Conservation (phyloP, 2,329 filamentous ascomycete species). For the Botrytis cinerea region DNA sequence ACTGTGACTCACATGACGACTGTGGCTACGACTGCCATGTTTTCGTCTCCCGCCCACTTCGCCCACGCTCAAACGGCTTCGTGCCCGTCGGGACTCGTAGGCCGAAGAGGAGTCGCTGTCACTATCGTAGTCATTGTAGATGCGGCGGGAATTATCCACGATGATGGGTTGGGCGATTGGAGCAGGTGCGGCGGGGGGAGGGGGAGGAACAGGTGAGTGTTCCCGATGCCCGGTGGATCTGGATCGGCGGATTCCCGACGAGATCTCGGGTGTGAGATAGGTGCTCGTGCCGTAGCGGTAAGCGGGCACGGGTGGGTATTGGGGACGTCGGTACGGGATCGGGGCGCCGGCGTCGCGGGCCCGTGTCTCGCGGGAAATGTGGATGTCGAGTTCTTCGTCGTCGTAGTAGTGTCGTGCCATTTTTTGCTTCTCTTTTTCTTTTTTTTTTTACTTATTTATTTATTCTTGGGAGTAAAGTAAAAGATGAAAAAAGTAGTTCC, state of each 20-base stretch:
- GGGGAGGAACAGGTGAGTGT: slow-evolving; percentile 18
- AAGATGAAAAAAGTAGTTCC: background rate
- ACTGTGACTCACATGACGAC: slow-evolving; percentile 20
- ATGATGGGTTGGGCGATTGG: slow-evolving; percentile 49
- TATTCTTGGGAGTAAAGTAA: background rate
- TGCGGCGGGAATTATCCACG: slow-evolving; percentile 53
- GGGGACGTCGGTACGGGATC: slow-evolving; percentile 36
- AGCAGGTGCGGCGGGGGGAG: slow-evolving; percentile 19
- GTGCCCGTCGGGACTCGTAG: background rate
- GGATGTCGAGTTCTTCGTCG: slow-evolving; percentile 59
- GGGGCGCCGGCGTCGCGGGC: slow-evolving; percentile 45
- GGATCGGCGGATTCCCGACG: slow-evolving; percentile 27
- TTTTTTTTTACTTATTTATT: background rate
- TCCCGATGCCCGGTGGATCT: slow-evolving; percentile 28
- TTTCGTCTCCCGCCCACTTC: background rate
- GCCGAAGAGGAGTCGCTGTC: slow-evolving; percentile 16
- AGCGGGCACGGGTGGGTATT: slow-evolving; percentile 27
- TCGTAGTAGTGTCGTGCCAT: slow-evolving; percentile 44
- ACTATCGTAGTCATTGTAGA: slow-evolving; percentile 15
- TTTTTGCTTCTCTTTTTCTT: slow-evolving; percentile 38
- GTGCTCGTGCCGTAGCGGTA: slow-evolving; percentile 23
- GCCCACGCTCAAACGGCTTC: slow-evolving; percentile 34
- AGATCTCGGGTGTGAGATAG: slow-evolving; percentile 35
- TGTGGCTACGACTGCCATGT: slow-evolving; percentile 19
- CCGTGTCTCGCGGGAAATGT: slow-evolving; percentile 38